Evolutionary conservation across 257 asterid species (phyloP), one percentile per base, ranked within the genome.

Genomic region (Nicotiana benthamiana): DNA sequence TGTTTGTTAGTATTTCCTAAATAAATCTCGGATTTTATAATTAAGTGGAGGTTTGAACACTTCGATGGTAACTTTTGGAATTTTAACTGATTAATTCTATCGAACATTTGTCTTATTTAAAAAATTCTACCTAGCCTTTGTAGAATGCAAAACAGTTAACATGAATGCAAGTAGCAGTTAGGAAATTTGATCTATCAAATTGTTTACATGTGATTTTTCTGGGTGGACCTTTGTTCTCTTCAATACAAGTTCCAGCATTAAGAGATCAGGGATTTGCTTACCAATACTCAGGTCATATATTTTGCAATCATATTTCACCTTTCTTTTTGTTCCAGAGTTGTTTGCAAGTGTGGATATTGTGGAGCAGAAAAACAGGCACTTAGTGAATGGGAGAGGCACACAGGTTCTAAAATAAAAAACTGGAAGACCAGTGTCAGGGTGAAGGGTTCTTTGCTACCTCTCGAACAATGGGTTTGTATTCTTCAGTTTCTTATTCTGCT

Each of bases 351-450:
- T 82, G 98, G 98, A 46, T 89, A 80, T 61, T 96, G 99, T 85
- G 97, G 98, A 88, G 85, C 88, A 70, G 93, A 94, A 81, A 96
- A 94, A 87, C 95, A 87, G 90, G 90, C 97, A 79, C 97, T 96
- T 75, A 94, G 94, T 83, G 97, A 92, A 82, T 96, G 99, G 99
- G 98, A 90, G 85, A 87, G 96, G 75, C 99, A 96, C 87, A 94
- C 97, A 9, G 99, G 98, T 62, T 90, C 92, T 67, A 94, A 80
- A 88, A 81, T 86, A 17, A 96, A 91, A 86, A 92, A 94, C 86
- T 96, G 99, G 99, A 96, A 89, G 88, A 84, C 97, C 59, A 94
- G 97, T 89, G 93, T 96, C 82, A 88, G 86, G 87, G 97, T 96
- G 84, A 96, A 94, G 84, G 94, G 92, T 80, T 90, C 98, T 85